Base-by-base conservation (phyloP, 345 rosid species). In the Lagerstroemia speciosa region DNA sequence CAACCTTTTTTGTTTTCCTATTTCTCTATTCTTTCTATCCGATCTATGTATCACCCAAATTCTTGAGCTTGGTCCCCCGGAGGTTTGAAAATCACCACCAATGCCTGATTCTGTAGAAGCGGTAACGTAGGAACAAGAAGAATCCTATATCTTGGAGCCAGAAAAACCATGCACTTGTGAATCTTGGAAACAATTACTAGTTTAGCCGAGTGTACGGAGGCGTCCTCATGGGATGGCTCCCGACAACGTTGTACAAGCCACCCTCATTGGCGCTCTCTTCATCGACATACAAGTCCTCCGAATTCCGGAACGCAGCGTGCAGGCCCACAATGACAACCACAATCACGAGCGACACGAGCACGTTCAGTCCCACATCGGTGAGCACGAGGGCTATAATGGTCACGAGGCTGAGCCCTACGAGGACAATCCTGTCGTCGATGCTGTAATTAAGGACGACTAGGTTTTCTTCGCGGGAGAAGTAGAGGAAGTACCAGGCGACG, bases 351-450 rank as follows among this genome's bases (percentile, higher is more conserved):
- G 92, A 83, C 53, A 87, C 88, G 71, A 93, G 62, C 24, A 88
- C 97, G 71, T 90, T 87, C 45, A 80, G 67, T 3, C 93, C 97
- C 40, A 93, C 97, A 65, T 83, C 71, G n/a, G 97, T 90, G 45
- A 83, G 76, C 38, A 78, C 95, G 92, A 93, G 77, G 4, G 85
- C 91, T 17, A 93, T 46, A 3, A 90, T 62, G 9, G 97, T 93
- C 2, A 80, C 84, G 68, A 93, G 34, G 37, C 86, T 84, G 40
- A 93, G 82, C 22, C 62, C 71, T 27, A 65, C 76, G 62, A 85
- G 64, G 45, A 89, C 87, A 36, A 86, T 45, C 73, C 87, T 74
- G 33, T 87, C 98, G 69, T 92, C 96, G 27, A 90, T 63, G 14
- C 55, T 46, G 62, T 55, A 77, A 9, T 75, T 77, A 33, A 86